Evolutionary conservation across 2,329 filamentous ascomycete species (phyloP), one percentile per base, ranked within the genome.

Genomic region (Pseudocercospora eumusae): DNA sequence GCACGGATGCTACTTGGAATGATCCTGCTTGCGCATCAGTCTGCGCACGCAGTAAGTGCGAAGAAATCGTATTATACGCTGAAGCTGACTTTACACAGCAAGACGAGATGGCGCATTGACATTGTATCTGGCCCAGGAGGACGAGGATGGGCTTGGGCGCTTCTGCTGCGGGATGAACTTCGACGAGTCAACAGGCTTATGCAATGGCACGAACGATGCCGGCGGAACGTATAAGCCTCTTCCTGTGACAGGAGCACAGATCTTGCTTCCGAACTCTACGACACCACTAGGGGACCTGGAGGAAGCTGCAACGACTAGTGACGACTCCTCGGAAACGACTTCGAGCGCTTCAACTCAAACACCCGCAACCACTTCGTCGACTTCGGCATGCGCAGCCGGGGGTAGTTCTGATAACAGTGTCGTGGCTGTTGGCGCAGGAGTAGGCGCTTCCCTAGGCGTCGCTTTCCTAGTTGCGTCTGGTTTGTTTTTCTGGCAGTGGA

Each of bases 401-500:
- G 18, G 3, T 15, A 23, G 13, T n/a, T 23, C 18, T 13, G 21
- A 25, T 23, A 50, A 13, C 45, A 50, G 27, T 50, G 45, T 50
- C 8, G 45, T 50, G 2, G 52, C 52, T 23, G 52, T 55, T 2
- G 52, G 52, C 11, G 52, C 52, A 7, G 52, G 52, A 9, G 52
- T 55, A 15, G 52, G 52, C 23, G 52, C 31, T 13, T 40, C 52
- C 5, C 52, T 55, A 0, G 52, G 52, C 31, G 52, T 55, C 25
- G 27, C 31, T 36, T 23, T 55, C 8, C n/a, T 55, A 8, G 27
- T 55, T 15, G 52, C 52, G 9, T 33, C 21, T 3, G 52, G 11
- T n/a, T 27, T 55, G 11, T 23, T 55, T 8, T 33, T 55, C n/a
- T 55, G 52, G 52, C 52, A 55, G 31, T 55, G 52, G 52, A 55